Percentiles rank a stretch among this genome's conserved stretches.
phyloP scores from a whole-genome alignment of 257 asterid genomes.

The Solanum commersonii region DNA sequence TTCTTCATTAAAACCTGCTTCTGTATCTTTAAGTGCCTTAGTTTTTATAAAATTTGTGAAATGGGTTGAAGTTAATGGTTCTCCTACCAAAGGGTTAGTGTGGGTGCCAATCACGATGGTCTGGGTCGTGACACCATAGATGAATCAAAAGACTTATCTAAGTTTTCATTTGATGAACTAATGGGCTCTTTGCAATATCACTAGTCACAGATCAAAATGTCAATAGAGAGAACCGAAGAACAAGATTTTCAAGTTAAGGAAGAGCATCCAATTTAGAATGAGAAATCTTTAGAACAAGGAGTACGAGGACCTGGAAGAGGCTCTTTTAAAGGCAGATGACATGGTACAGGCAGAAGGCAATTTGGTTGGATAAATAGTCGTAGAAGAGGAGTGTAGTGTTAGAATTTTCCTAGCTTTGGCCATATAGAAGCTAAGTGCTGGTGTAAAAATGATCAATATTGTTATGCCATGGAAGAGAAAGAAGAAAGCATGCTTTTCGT shows the following conservation, averaged over 20 bases:
- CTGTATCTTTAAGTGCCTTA: too few relatives aligned
- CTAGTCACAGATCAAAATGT: too few relatives aligned
- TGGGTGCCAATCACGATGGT: too few relatives aligned
- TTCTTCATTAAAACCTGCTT: too few relatives aligned
- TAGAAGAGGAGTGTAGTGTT: not conserved
- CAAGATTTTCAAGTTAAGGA: conserved; percentile 1
- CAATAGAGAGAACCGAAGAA: not conserved
- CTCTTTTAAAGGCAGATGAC: not conserved
- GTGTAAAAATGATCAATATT: not conserved
- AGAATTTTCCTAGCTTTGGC: not conserved
- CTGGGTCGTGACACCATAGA: not conserved
- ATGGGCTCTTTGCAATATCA: not conserved
- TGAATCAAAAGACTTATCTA: not conserved
- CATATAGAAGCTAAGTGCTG: not conserved
- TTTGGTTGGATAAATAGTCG: not conserved
- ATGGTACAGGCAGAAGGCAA: not conserved
- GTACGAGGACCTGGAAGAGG: not conserved
- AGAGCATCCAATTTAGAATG: not conserved
- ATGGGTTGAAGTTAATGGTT: too few relatives aligned
- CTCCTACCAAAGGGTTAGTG: too few relatives aligned
- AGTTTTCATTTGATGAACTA: not conserved
- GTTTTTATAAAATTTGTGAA: too few relatives aligned
- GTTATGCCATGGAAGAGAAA: too few relatives aligned
- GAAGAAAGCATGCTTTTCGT: too few relatives aligned
- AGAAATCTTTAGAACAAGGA: not conserved